Evolutionary conservation across 371 early-diverging fungal genomes (phyloP).

Genomic region (Synchytrium microbalum): DNA sequence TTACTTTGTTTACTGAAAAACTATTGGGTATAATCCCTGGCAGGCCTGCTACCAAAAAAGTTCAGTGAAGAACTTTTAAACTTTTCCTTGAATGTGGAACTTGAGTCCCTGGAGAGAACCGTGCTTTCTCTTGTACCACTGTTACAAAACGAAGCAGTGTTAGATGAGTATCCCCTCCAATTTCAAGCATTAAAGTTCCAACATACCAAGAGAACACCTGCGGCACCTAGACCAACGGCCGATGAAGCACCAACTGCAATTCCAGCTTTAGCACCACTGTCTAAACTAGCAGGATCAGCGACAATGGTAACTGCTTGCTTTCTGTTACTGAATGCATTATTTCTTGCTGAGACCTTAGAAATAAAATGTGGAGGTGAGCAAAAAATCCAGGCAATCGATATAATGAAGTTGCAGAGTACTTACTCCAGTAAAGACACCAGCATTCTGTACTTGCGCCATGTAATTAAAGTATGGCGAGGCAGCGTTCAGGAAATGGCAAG

Average conservation of each 20-base stretch:
- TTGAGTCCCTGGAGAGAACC: too few species aligned
- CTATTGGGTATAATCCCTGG: too few species aligned
- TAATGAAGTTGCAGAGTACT: constrained; percentile 11
- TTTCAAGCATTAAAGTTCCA: too few species aligned
- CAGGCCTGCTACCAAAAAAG: too few species aligned
- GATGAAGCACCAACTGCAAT: constrained; percentile 15
- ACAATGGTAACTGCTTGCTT: constrained; percentile 20
- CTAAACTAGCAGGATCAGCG: constrained; percentile 11
- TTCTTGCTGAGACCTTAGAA: constrained; percentile 20
- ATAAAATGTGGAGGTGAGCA: constrained; percentile 18
- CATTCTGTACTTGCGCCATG: not conserved
- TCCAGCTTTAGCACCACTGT: constrained; percentile 15
- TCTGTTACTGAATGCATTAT: constrained; percentile 31
- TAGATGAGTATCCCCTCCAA: too few species aligned
- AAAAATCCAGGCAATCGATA: not conserved
- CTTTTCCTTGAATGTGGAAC: too few species aligned
- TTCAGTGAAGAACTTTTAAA: too few species aligned
- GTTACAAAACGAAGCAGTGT: too few species aligned
- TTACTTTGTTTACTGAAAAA: too few species aligned
- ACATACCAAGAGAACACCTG: constrained; percentile 3
- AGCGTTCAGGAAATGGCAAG: constrained; percentile 4
- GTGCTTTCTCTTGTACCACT: too few species aligned
- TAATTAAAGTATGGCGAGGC: constrained; percentile 3
- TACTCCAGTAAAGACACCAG: constrained; percentile 1
- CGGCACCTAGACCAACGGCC: not conserved